Conservation (phyloP, 2,329 filamentous ascomycete species). For the Apiospora sp. region DNA sequence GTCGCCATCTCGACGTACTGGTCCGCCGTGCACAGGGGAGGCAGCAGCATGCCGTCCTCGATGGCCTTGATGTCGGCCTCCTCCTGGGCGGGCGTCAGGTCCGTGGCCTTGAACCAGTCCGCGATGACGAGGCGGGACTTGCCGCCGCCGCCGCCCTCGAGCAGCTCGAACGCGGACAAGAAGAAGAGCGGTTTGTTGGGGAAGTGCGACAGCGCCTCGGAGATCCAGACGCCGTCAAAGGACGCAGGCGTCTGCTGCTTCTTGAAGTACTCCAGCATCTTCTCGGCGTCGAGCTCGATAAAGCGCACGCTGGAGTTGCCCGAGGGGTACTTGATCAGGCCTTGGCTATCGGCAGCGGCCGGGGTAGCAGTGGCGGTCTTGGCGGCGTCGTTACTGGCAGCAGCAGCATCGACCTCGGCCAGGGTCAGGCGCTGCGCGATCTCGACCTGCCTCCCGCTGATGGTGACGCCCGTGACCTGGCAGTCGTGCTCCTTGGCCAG, state of each 20-base stretch:
- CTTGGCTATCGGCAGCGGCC: background rate
- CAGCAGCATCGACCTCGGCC: conserved; percentile 34
- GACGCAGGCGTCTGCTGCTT: conserved; percentile 36
- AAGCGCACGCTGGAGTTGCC: conserved; percentile 55
- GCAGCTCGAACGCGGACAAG: conserved; percentile 55
- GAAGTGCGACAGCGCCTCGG: conserved; percentile 67
- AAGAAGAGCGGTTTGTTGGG: conserved; percentile 68
- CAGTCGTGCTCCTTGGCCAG: conserved; percentile 61
- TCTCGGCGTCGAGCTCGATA: conserved; percentile 67
- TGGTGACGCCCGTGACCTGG: conserved; percentile 66
- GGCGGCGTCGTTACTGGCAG: background rate
- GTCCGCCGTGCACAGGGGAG: conserved; percentile 61
- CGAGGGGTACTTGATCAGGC: conserved; percentile 25
- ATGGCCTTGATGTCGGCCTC: conserved; percentile 65
- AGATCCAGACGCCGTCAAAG: conserved; percentile 69
- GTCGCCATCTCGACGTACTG: conserved; percentile 61
- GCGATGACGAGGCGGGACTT: conserved; percentile 60
- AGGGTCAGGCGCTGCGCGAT: conserved; percentile 61
- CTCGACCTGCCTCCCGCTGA: conserved; percentile 65
- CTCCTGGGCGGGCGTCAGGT: conserved; percentile 49
- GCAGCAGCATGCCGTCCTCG: conserved; percentile 69
- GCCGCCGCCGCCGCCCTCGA: conserved; percentile 51
- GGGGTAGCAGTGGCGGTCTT: conserved; percentile 2
- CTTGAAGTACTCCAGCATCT: conserved; percentile 62
- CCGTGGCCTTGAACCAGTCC: conserved; percentile 67